Evolutionary conservation across 2,329 filamentous ascomycete species (phyloP), one percentile per base, ranked within the genome.

Genomic region (Cercospora janseana): DNA sequence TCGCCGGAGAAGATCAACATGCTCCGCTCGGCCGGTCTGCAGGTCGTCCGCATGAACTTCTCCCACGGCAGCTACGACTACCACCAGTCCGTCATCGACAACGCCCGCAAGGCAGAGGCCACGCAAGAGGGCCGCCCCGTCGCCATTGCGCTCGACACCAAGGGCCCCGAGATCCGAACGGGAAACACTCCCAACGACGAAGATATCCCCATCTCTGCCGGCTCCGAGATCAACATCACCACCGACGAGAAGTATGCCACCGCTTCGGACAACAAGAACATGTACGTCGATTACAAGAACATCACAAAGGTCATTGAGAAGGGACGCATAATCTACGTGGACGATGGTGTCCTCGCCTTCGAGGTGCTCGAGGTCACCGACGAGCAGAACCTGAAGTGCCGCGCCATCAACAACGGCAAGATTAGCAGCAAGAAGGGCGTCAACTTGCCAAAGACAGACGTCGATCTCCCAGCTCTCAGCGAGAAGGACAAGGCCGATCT

Each of bases 21-120:
- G 72, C 87, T 98, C 66, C 88, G 92, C 63, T 61, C 59, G 76
- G 86, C 86, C 60, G 93, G 93, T 75, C 85, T 97, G 67, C 97
- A 97, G 76, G 90, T 98, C 63, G 93, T 97, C 63, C 92, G 93
- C 77, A 98, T 98, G 93, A 98, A 98, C 86, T 97, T 97, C 73
- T 95, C 87, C 60, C 88, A 95, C 75, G 88, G 88, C 66, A 86
- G 85, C 62, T 93, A 97, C 74, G 91, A 86, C 77, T 98, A 96
- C 79, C 91, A 95, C 78, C 89, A 97, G 80, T 92, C 89, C 57
- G 93, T 98, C 70, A 96, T 98, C 68, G 89, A 98, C 79, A 85
- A 98, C 77, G 82, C 92, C 63, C 88, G 90, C 68, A 81, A 87
- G 69, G 93, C 93, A 60, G 91, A 95, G 77, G 82, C 79, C 68